Conservation (phyloP, 1,139 yeast genomes). For the Magnusiomyces sp. region DNA sequence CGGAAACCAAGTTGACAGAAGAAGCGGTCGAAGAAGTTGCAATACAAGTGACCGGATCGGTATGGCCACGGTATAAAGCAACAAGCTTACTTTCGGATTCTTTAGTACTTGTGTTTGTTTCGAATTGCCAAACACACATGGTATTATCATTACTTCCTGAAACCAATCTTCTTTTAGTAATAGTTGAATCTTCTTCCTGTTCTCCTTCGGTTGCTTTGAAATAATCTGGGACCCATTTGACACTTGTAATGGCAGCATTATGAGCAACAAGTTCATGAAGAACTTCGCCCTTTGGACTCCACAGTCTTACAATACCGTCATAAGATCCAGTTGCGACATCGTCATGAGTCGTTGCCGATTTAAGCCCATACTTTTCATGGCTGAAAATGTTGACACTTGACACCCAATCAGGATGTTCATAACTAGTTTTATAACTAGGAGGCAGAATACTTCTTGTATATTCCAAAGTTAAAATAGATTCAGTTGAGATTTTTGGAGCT, state of each 20-base stretch:
- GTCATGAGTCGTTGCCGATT: background rate
- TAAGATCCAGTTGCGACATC: slow-evolving; percentile 76
- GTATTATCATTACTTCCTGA: slow-evolving; percentile 87
- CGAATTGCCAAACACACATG: slow-evolving; percentile 76
- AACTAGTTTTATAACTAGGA: slow-evolving; percentile 83
- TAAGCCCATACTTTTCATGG: slow-evolving; percentile 5
- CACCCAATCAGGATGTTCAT: slow-evolving; percentile 93
- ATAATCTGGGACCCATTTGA: slow-evolving; percentile 47
- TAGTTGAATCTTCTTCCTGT: background rate
- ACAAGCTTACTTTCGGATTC: slow-evolving; percentile 35
- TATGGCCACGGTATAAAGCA: slow-evolving; percentile 83
- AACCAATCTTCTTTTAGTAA: slow-evolving; percentile 36
- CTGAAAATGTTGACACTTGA: slow-evolving; percentile 53
- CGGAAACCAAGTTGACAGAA: slow-evolving; percentile 54
- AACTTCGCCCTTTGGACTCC: slow-evolving; percentile 77
- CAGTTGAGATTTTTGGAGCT: slow-evolving; percentile 48
- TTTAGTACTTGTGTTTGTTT: slow-evolving; percentile 13
- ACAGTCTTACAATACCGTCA: slow-evolving; percentile 88
- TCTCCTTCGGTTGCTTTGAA: slow-evolving; percentile 34
- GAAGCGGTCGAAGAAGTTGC: slow-evolving; percentile 40
- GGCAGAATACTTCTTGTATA: slow-evolving; percentile 91
- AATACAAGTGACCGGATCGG: slow-evolving; percentile 73
- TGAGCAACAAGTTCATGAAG: slow-evolving; percentile 82
- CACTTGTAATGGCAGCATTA: slow-evolving; percentile 74
- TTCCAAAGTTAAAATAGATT: slow-evolving; percentile 71